These are phyloP conservation scores for Alternaria sp. DNA, from an alignment of 2,329 filamentous ascomycete genomes.

Conservation along the genomic window DNA sequence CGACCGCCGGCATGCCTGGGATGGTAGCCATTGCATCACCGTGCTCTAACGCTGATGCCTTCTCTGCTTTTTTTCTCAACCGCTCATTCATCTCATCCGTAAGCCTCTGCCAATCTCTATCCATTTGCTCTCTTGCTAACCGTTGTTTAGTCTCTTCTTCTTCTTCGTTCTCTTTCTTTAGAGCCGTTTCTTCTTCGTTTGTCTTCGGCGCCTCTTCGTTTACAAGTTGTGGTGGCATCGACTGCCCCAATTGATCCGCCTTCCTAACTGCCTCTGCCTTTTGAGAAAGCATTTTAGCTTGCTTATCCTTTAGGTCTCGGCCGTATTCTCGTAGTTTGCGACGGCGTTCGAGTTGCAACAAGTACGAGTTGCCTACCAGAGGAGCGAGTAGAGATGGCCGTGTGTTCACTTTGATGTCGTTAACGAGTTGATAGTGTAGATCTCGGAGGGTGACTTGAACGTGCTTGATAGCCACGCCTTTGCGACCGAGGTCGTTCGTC, in stretches of 20 bases:
- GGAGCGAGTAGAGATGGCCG: constrained; percentile 28
- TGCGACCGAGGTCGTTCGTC: constrained; percentile 64
- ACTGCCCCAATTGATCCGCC: background rate
- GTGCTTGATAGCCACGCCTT: constrained; percentile 59
- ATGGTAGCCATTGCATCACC: constrained; percentile 5
- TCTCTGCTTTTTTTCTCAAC: background rate
- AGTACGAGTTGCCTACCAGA: constrained; percentile 32
- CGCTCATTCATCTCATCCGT: background rate
- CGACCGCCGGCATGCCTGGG: constrained; percentile 7
- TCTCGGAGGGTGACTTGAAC: constrained; percentile 55
- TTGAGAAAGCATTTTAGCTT: constrained; percentile 8
- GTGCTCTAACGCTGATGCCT: background rate
- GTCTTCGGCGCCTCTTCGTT: background rate
- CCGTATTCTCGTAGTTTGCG: constrained; percentile 27
- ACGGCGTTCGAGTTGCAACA: constrained; percentile 23
- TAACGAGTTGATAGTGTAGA: constrained; percentile 23
- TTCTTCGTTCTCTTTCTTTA: background rate
- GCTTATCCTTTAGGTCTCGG: background rate
- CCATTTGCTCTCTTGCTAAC: constrained; percentile 1
- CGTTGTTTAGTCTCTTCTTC: background rate
- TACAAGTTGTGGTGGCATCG: background rate
- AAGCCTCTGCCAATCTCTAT: constrained; percentile 1
- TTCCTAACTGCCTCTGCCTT: constrained; percentile 27
- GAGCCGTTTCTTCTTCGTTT: background rate
- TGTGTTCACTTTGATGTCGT: constrained; percentile 24